Evolutionary conservation across 192 early-diverging fungal species (phyloP).

Genomic region (Coemansia sp.): DNA sequence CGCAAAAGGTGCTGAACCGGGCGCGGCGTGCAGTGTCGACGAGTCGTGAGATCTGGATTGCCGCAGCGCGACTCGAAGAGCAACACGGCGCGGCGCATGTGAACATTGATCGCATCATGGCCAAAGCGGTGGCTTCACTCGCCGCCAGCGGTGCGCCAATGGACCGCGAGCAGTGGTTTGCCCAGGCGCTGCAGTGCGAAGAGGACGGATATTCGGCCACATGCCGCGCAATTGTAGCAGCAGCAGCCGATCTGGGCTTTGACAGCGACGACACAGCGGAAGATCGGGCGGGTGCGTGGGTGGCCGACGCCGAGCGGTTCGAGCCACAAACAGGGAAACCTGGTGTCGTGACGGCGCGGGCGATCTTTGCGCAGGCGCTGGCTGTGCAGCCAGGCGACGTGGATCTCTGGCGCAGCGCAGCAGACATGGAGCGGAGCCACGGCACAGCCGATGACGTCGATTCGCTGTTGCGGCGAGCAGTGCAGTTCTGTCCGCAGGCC

Average conservation of each 20-base stretch:
- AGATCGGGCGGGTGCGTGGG: constrained; percentile 78
- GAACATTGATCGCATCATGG: constrained; percentile 64
- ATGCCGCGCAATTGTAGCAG: constrained; percentile 80
- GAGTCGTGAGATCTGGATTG: constrained; percentile 92
- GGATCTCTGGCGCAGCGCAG: constrained; percentile 83
- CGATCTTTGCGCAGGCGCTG: constrained; percentile 81
- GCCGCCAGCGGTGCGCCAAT: constrained; percentile 54
- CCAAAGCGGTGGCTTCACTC: constrained; percentile 67
- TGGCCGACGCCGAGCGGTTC: constrained; percentile 84
- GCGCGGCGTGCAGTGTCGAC: constrained; percentile 82
- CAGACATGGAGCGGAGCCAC: constrained; percentile 81
- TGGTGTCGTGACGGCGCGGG: constrained; percentile 74
- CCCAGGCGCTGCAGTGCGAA: constrained; percentile 81
- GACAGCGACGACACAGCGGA: constrained; percentile 66
- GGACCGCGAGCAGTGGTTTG: constrained; percentile 84
- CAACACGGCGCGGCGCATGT: constrained; percentile 49
- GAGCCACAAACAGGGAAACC: constrained; percentile 44
- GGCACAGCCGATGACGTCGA: constrained; percentile 70
- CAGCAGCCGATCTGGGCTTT: constrained; percentile 66
- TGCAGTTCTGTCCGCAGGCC: constrained; percentile 83
- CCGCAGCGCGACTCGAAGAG: constrained; percentile 89
- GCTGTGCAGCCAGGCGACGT: constrained; percentile 71
- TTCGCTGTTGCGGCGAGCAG: constrained; percentile 77
- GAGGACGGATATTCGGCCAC: constrained; percentile 71
- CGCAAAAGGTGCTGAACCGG: constrained; percentile 85